phyloP scores from a whole-genome alignment of 768 basidiomycete genomes.

The Trametes meyenii region DNA sequence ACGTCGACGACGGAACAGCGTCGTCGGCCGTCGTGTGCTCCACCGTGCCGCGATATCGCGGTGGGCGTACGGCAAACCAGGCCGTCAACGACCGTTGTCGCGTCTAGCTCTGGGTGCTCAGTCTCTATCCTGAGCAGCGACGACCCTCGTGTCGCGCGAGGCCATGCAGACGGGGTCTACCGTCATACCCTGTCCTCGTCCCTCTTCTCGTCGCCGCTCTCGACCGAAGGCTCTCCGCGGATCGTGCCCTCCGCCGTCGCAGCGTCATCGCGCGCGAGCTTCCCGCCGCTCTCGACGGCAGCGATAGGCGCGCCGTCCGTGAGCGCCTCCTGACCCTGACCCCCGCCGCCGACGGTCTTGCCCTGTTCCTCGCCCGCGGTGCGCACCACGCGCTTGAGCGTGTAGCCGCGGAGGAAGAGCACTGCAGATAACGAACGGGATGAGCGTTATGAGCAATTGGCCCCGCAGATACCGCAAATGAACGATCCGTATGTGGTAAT shows the following conservation, averaged over 20 bases:
- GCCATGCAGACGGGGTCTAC: neutral
- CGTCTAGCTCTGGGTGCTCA: no score
- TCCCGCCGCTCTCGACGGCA: constrained; percentile 6
- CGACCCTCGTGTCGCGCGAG: neutral
- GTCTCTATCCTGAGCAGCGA: no score
- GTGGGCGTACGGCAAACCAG: no score
- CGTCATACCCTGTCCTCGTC: neutral
- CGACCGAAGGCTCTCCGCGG: constrained; percentile 1
- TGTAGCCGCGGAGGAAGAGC: constrained; percentile 61
- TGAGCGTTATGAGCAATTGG: neutral
- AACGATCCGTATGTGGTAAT: neutral
- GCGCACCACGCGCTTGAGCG: constrained; percentile 54
- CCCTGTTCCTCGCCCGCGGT: constrained; percentile 36
- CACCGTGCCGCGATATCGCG: no score
- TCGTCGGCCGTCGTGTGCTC: no score
- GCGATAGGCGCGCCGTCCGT: constrained; percentile 5
- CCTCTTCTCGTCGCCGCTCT: constrained; percentile 3
- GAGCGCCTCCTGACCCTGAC: constrained; percentile 18
- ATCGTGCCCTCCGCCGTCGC: constrained; percentile 23
- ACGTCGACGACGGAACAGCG: no score
- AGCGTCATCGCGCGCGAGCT: constrained; percentile 20
- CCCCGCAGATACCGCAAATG: no score
- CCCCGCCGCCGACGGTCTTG: constrained; percentile 32
- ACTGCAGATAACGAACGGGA: constrained; percentile 40
- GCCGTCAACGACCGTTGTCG: no score